Evolutionary conservation across 2,329 filamentous ascomycete genomes (phyloP).

Genomic region (Pseudogymnoascus sp.): DNA sequence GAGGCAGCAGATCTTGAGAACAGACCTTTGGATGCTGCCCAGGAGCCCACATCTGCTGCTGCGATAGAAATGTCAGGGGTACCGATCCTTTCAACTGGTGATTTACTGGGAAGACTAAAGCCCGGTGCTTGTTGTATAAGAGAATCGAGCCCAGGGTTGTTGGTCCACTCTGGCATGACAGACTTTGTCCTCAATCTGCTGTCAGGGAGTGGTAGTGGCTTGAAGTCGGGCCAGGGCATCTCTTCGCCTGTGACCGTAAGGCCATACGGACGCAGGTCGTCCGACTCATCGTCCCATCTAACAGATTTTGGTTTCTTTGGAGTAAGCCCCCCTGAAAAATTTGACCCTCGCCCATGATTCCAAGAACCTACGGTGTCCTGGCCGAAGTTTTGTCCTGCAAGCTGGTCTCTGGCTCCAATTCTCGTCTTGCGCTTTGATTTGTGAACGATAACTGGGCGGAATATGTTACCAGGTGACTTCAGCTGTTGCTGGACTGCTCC

Average conservation of each 20-base stretch:
- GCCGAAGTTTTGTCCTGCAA: background rate
- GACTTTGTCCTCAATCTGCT: background rate
- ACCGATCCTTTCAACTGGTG: background rate
- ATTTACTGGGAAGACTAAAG: background rate
- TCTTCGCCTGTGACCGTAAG: slow-evolving; percentile 1
- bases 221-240: slow-evolving; percentile 10
- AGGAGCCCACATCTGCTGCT: background rate
- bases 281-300: background rate
- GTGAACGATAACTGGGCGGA: slow-evolving; percentile 5
- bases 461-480: background rate
- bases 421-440: background rate
- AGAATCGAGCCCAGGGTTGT: slow-evolving; percentile 8
- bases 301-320: background rate
- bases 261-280: background rate
- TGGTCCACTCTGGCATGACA: slow-evolving; percentile 10
- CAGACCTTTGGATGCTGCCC: background rate
- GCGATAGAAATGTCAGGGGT: background rate
- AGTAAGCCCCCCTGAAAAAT: slow-evolving; percentile 3
- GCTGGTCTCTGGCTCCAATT: background rate
- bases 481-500: slow-evolving; percentile 5
- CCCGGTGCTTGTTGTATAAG: background rate
- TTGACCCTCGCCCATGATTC: slow-evolving; percentile 4
- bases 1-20: slow-evolving; percentile 3
- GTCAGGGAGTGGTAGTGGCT: background rate
- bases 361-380: background rate